Base-by-base conservation (phyloP, 352 stramenopile genomes). In the Phytophthora pini region DNA sequence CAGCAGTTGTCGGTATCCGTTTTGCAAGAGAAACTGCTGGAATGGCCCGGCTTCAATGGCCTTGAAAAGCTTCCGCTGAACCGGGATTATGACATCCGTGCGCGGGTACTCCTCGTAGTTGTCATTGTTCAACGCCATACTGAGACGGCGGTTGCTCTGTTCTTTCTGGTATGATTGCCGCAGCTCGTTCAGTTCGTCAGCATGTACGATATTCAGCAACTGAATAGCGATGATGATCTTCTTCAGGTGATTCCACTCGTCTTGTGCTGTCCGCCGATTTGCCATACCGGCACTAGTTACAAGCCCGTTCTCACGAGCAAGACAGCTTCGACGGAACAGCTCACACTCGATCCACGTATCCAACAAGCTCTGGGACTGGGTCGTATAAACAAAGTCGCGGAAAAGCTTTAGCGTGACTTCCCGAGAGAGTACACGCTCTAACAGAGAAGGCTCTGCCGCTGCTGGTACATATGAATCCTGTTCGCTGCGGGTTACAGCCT, bases 311-410 rank as follows among this genome's bases (percentile, higher is more conserved):
- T 92, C 83, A 36, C 84, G 79, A 15, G 80, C 80, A 15, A 92
- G 68, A 31, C 82, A 90, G 26, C 83, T 88, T 15, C 82, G 75
- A 13, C 85, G 84, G 43, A 94, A 95, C 6, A 90, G 65, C 46
- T 95, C 87, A 52, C 84, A 94, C 56, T 95, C 83, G 41, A 91
- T 87, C 85, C 85, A 95, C n/a, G 85, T 92, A 54, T 95, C 85
- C 45, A 95, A 43, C 15, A 95, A 76, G 38, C 62, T 74, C 45
- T 92, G 83, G 22, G 82, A 79, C 9, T 78, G 68, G 9, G 83
- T 86, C 22, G 73, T 82, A 64, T 80, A 82, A 36, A 88, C 79
- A 59, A 91, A 95, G 47, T 95, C 87, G 9, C 85, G 81, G 56
- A 95, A 94, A 27, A 90, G 73, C 65, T 94, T 93, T 29, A 89